Evolutionary conservation across 2,329 filamentous ascomycete species (phyloP).

Genomic region (Daldinia sp.): DNA sequence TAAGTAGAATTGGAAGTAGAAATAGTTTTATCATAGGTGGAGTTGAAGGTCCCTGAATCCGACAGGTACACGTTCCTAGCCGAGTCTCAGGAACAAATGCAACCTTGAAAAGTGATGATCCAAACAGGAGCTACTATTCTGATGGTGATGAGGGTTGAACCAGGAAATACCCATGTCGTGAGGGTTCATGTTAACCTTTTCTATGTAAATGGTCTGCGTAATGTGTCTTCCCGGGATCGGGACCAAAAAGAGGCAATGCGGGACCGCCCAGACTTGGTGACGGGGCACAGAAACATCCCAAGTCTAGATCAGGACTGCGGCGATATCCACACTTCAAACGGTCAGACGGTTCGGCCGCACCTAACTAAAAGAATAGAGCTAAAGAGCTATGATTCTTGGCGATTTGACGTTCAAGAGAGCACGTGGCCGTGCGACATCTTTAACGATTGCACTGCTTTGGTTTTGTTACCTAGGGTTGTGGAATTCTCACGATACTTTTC

Average conservation of each 20-base stretch:
- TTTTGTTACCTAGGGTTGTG: not conserved
- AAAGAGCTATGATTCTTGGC: not conserved
- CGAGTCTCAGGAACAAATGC: not conserved
- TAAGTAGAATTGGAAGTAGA: not conserved
- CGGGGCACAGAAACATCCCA: not conserved
- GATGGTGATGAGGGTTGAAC: not conserved
- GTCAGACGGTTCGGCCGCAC: not conserved
- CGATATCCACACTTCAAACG: not conserved
- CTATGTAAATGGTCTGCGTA: not conserved
- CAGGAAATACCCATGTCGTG: not conserved
- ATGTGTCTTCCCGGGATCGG: not conserved
- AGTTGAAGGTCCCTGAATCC: not conserved
- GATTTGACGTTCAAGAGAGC: not conserved
- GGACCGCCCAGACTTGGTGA: not conserved
- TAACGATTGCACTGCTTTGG: not conserved
- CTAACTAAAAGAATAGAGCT: not conserved
- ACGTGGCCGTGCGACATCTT: slow-evolving; percentile 6
- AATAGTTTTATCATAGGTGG: not conserved
- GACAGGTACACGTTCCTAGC: not conserved
- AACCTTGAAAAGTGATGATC: not conserved
- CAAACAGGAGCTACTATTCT: not conserved
- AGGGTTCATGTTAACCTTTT: not conserved
- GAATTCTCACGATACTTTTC: not conserved
- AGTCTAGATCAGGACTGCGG: not conserved
- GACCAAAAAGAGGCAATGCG: not conserved